A percentile compares a stretch with the other conserved stretches of the same genome.
Conservation (phyloP, 768 basidiomycete species). For the Boletus sensibilis region DNA sequence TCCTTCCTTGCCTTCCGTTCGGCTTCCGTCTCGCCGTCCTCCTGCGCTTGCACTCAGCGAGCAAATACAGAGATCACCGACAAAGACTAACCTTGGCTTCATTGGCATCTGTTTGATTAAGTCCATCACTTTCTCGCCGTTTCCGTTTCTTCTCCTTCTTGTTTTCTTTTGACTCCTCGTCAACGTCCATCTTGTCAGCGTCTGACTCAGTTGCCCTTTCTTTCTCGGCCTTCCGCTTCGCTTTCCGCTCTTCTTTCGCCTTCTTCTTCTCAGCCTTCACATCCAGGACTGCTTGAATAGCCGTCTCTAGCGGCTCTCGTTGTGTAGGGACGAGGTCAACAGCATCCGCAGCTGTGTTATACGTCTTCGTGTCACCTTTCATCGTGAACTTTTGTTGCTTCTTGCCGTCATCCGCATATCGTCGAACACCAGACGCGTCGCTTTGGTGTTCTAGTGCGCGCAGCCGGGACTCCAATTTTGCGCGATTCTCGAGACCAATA, state of each 20-base stretch:
- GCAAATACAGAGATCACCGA: conserved; percentile 4
- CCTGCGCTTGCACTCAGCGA: conserved; percentile 26
- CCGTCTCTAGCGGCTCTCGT: conserved; percentile 72
- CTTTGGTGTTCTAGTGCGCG: conserved; percentile 83
- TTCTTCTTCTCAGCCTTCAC: conserved; percentile 86
- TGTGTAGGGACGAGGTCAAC: conserved; percentile 85
- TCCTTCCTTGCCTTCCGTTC: conserved; percentile 84
- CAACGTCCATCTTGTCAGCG: conserved; percentile 45
- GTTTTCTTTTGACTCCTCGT: conserved; percentile 36
- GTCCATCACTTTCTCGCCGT: conserved; percentile 58
- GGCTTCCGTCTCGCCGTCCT: conserved; percentile 70
- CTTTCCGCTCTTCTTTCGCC: conserved; percentile 74
- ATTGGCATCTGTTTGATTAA: conserved; percentile 40
- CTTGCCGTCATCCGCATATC: conserved; percentile 58
- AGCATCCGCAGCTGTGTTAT: conserved; percentile 84
- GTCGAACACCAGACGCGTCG: conserved; percentile 70
- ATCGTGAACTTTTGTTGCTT: conserved; percentile 82
- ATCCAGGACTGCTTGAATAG: conserved; percentile 71
- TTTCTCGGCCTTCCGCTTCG: conserved; percentile 58
- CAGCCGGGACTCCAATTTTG: conserved; percentile 92
- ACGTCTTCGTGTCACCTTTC: conserved; percentile 73
- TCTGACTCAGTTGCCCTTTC: conserved; percentile 47
- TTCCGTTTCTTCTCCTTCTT: conserved; percentile 48
- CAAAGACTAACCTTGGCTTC: conserved; percentile 40
- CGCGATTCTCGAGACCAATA: conserved; percentile 90